Base-by-base conservation (phyloP, 768 basidiomycete genomes). In the Hemileccinum impolitum region DNA sequence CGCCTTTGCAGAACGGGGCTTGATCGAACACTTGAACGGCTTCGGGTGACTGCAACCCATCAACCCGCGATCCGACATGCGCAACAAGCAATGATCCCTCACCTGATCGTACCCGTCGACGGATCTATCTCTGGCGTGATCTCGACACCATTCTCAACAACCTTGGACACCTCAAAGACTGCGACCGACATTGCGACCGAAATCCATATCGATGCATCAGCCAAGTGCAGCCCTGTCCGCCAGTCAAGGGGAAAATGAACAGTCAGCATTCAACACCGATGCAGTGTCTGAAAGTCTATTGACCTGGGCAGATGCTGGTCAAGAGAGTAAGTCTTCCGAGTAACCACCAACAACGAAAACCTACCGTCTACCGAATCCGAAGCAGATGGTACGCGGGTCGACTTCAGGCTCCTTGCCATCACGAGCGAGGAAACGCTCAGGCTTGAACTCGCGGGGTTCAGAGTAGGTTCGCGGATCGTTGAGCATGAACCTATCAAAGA, bases 291-390 rank as follows among this genome's bases (percentile, higher is more conserved):
- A 19, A 30, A 4, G 15, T 6, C 12, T 21, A 49, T 42, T 47
- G 23, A 68, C 65, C 65, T 51, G 66, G 66, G 45, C 66, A 67
- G 35, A 65, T 60, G 12, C 56, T 65, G 43, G 38, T 19, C 25
- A 19, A 26, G 28, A 23, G 18, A 7, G 36, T 39, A 51, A 60
- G 49, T 43, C 37, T 28, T 36, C 15, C 39, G 19, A 34, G 45
- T 52, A 41, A 39, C 40, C 13, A 25, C 47, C 43, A 30, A 46
- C 43, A 43, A 50, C 34, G 47, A 10, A 42, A 43, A 70, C 72
- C 17, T 64, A 67, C 60, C 85, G 77, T 67, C 85, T 72, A 41
- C 85, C 85, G 59, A 85, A 88, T 7, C 85, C 85, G 66, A 86
- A 88, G 57, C 79, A 82, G 40, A 82, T 61, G 41, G 72, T 72